Evolutionary conservation across 805 yeast species (phyloP), one percentile per base, ranked within the genome.

Genomic region (Cyberlindnera suaveolens): DNA sequence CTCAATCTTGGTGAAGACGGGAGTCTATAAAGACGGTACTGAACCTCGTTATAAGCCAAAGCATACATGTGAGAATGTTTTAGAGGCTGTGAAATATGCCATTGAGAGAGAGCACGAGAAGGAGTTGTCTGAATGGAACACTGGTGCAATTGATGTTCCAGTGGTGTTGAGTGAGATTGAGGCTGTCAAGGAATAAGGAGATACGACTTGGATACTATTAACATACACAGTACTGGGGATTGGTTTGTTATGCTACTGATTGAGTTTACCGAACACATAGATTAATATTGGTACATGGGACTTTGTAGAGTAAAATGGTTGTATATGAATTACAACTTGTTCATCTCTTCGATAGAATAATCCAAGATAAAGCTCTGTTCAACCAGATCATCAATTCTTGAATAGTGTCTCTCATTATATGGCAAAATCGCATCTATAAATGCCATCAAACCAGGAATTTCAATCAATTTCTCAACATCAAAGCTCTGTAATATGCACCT

Each of bases 341-440:
- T 78, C 87, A 84, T 89, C 58, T 85, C 85, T 42, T 78, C 80
- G 43, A 90, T 74, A 7, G 90, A 83, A 55, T 85, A 93, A 57
- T 93, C 98, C 47, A 93, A 63, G 38, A 87, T 71, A 56, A 75
- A 91, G 58, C 95, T 88, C 59, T 87, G 86, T 63, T 93, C 96
- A 31, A 89, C 64, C 60, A 93, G 66, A 34, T 77, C 88, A 48
- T 85, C 95, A 23, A 87, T 66, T 49, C 99, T 74, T 31, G 69
- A 58, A 57, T 72, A 82, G 63, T 93, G 99, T 55, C 98, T 78
- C 57, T 86, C 88, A 49, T 85, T 84, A 63, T 93, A 93, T 3
- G 98, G 96, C 33, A 87, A 64, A 42, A 93, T 75, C n/a, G 83
- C 72, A 44, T 85, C 95, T 9, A 91, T 70, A 13, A 80, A 65